Conservation (phyloP, 306 rosid genomes). For the Prunus dulcis region DNA sequence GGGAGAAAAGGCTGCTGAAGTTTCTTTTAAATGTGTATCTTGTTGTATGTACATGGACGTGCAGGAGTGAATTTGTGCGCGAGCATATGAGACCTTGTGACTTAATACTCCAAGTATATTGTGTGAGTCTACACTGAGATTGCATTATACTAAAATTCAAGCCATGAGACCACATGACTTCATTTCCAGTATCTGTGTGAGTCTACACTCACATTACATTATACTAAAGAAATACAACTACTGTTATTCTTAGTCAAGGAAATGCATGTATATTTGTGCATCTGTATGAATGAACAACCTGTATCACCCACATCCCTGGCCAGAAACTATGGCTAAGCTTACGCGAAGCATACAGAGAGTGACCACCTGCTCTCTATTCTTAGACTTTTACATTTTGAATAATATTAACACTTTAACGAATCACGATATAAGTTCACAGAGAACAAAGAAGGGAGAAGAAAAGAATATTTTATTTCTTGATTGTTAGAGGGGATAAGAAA, state of each 20-base stretch:
- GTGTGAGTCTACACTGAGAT: background rate
- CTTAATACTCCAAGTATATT: background rate
- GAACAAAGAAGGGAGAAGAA: background rate
- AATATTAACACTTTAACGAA: background rate
- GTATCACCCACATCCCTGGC: background rate
- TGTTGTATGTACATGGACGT: too few relatives aligned
- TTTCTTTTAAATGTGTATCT: background rate
- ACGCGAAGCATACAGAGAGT: background rate
- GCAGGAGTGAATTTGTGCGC: background rate
- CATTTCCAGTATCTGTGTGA: background rate
- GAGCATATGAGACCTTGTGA: background rate
- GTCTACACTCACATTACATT: background rate
- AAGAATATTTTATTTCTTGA: background rate
- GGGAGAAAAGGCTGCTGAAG: background rate
- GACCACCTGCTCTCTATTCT: background rate
- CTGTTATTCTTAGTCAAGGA: background rate
- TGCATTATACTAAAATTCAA: background rate
- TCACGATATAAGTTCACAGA: background rate
- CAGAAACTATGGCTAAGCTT: background rate
- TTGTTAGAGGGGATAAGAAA: background rate
- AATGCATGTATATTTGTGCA: background rate
- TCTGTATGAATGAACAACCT: background rate
- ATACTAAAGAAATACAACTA: background rate
- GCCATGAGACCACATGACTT: background rate
- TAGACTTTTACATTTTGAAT: background rate